These are phyloP conservation scores for Candida stauntonica DNA, from an alignment of 805 yeast genomes.

Conservation along the genomic window DNA sequence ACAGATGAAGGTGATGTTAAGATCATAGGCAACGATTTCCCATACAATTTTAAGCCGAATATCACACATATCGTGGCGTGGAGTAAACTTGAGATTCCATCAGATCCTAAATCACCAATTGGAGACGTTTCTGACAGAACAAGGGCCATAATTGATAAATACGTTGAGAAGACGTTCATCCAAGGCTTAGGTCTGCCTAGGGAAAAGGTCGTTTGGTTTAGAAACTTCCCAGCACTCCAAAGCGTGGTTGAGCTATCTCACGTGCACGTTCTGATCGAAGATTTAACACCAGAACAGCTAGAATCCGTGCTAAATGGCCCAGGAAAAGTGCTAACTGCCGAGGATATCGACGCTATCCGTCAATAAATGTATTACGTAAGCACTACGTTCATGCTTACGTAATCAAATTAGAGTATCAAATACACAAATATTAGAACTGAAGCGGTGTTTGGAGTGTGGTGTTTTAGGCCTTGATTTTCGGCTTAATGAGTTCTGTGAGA, in stretches of 20 bases:
- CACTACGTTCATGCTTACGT: no score
- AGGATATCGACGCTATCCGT: slow-evolving; percentile 2
- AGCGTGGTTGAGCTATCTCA: slow-evolving; percentile 66
- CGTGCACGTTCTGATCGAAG: slow-evolving; percentile 55
- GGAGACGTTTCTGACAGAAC: slow-evolving; percentile 34
- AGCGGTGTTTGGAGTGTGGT: no score
- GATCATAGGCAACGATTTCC: slow-evolving; percentile 56
- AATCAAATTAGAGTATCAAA: no score
- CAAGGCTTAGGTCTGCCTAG: slow-evolving; percentile 33
- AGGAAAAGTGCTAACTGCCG: slow-evolving; percentile 9
- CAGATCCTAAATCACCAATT: slow-evolving; percentile 46
- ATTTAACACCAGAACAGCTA: slow-evolving; percentile 2
- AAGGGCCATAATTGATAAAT: slow-evolving; percentile 41
- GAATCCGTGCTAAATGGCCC: slow-evolving; percentile 9
- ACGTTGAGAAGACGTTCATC: slow-evolving; percentile 44
- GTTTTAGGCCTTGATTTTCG: no score
- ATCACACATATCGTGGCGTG: slow-evolving; percentile 61
- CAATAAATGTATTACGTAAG: no score
- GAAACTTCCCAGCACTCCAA: slow-evolving; percentile 67
- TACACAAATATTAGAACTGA: no score
- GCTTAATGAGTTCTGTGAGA: no score
- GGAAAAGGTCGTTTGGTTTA: slow-evolving; percentile 49
- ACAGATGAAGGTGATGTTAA: slow-evolving; percentile 30
- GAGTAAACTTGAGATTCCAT: slow-evolving; percentile 50
- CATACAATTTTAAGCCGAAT: slow-evolving; percentile 52